Evolutionary conservation across 2,329 filamentous ascomycete genomes (phyloP), one percentile per base, ranked within the genome.

Genomic region (Sporothrix pseudoabietina): DNA sequence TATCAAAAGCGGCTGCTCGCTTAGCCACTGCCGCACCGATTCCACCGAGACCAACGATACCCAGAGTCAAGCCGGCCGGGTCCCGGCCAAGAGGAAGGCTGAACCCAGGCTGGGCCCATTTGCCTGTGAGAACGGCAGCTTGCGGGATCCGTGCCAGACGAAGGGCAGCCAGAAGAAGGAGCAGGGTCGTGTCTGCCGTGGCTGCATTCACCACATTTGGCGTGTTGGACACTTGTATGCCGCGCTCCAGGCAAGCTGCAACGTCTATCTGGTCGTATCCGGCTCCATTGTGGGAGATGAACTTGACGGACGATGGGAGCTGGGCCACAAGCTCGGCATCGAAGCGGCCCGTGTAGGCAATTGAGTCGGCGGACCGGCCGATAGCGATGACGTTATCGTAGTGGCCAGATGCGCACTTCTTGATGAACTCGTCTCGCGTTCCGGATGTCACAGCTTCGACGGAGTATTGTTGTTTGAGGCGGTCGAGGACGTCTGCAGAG

Each of bases 181-280:
- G 93, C 79, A 93, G 88, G 75, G 88, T 90, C 7, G 87, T 86
- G 79, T 93, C 91, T 39, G 91, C 91, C 0, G 91, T 93, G 6
- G 91, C 87, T 78, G 92, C 88, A 78, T 92, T 88, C 19, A 91
- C 89, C 0, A 89, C 88, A 0, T 86, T 88, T 22, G 91, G 91
- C 1, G 89, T 87, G 78, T 93, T 92, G 68, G 90, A 91, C 30
- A 93, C 88, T 6, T 83, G 84, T 68, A 93, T 86, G 22, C 83
- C 83, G 52, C 86, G 85, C 0, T 82, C 82, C 39, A 86, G 88
- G 81, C 90, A 92, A 32, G 89, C 88, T 69, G 86, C 80, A 2
- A 91, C 84, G 77, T 92, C 89, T 73, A 93, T 84, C 79, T 92
- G 89, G 78, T 93, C 91, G 80, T 93, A 94, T 19, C 91, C 91